phyloP scores from a whole-genome alignment of 2,329 filamentous ascomycete genomes.

The Ceratocystiopsis sp. region DNA sequence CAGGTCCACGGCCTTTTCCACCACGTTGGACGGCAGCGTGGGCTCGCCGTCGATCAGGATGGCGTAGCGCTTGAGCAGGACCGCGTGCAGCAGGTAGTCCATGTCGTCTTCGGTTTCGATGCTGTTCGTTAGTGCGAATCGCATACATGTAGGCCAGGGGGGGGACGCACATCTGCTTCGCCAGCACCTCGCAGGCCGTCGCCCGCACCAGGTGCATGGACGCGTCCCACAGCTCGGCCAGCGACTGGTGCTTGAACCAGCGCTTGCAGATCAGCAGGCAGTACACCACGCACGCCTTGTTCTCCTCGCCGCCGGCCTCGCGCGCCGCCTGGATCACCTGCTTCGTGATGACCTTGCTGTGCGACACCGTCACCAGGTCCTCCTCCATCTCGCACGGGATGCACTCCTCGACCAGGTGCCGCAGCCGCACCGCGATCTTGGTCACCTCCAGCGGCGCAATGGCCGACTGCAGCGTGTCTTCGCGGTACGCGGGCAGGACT shows the following conservation, averaged over 20 bases:
- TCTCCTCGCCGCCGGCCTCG: slow-evolving; percentile 60
- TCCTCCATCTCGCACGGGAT: slow-evolving; percentile 82
- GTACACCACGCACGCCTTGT: slow-evolving; percentile 68
- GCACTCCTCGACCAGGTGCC: slow-evolving; percentile 76
- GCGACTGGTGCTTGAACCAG: slow-evolving; percentile 66
- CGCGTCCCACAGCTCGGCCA: slow-evolving; percentile 79
- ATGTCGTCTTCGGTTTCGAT: slow-evolving; percentile 76
- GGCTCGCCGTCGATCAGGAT: slow-evolving; percentile 55
- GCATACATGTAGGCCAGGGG: too few relatives aligned
- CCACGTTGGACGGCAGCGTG: slow-evolving; percentile 65
- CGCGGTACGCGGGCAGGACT: slow-evolving; percentile 51
- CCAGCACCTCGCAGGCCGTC: slow-evolving; percentile 75
- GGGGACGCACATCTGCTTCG: slow-evolving; percentile 46
- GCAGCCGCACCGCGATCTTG: slow-evolving; percentile 74
- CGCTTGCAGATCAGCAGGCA: slow-evolving; percentile 55
- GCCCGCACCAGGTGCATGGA: slow-evolving; percentile 67
- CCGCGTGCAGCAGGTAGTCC: slow-evolving; percentile 58
- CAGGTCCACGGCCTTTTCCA: slow-evolving; percentile 85
- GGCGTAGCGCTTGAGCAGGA: slow-evolving; percentile 80
- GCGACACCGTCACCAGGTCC: slow-evolving; percentile 54
- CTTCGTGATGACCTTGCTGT: slow-evolving; percentile 70
- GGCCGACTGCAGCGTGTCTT: slow-evolving; percentile 43
- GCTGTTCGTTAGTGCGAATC: slow-evolving; percentile 23
- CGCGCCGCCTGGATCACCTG: slow-evolving; percentile 66
- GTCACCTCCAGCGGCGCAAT: slow-evolving; percentile 69